A percentile compares a stretch with the other conserved stretches of the same genome.
phyloP scores from a whole-genome alignment of 768 basidiomycete genomes.

The Vishniacozyma victoriae region DNA sequence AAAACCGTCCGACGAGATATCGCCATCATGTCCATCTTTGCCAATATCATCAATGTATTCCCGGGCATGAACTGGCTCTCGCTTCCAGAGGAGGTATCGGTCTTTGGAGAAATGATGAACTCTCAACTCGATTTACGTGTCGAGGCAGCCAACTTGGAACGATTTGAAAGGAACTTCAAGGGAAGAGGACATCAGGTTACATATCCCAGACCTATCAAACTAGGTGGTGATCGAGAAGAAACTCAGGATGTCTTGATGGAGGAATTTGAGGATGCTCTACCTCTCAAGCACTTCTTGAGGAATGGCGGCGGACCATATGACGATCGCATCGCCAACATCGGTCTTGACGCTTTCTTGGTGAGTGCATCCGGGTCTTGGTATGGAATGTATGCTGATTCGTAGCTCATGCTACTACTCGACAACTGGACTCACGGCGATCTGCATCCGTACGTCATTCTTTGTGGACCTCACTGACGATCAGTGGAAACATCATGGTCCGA shows the following conservation, averaged over 20 bases:
- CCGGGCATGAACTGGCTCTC: conserved; percentile 97
- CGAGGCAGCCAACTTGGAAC: conserved; percentile 79
- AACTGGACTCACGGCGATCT: conserved; percentile 80
- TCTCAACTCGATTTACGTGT: conserved; percentile 84
- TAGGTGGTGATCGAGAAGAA: conserved; percentile 49
- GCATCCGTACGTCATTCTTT: conserved; percentile 44
- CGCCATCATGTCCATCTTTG: conserved; percentile 91
- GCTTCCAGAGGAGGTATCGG: conserved; percentile 85
- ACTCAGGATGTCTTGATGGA: conserved; percentile 70
- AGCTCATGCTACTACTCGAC: conserved; percentile 97
- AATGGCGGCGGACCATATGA: conserved; percentile 92
- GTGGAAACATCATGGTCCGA: conserved; percentile 94
- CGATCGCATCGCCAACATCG: conserved; percentile 79
- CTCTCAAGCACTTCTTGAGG: conserved; percentile 74
- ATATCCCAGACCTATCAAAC: conserved; percentile 70
- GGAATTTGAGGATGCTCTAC: conserved; percentile 86
- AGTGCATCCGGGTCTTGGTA: no score
- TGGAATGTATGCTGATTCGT: conserved; percentile 1
- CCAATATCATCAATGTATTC: conserved; percentile 64
- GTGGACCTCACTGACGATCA: conserved; percentile 9
- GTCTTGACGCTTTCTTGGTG: conserved; percentile 90
- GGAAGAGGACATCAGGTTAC: conserved; percentile 67
- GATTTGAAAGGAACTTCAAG: conserved; percentile 81
- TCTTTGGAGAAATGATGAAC: conserved; percentile 95
- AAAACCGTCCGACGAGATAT: conserved; percentile 84